A percentile compares a stretch with the other conserved stretches of the same genome.
phyloP scores from a whole-genome alignment of 192 early-diverging fungal species.

The Backusella luteola region DNA sequence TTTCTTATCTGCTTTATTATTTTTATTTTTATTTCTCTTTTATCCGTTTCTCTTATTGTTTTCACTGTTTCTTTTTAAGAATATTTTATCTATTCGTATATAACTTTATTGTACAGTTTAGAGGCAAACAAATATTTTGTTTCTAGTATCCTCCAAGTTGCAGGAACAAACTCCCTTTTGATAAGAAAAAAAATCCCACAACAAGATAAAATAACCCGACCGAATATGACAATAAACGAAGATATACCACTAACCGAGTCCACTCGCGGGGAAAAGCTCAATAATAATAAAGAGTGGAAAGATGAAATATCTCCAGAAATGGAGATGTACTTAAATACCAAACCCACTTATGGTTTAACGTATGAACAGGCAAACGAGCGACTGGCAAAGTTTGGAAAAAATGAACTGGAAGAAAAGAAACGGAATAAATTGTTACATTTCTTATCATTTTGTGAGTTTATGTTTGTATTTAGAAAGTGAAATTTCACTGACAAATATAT shows the following conservation, averaged over 20 bases:
- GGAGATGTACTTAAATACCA: slow-evolving; percentile 57
- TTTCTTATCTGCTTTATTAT: neutral
- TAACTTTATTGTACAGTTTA: neutral
- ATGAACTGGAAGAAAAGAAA: slow-evolving; percentile 49
- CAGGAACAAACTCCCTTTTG: neutral
- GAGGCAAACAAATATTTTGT: neutral
- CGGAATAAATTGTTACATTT: slow-evolving; percentile 46
- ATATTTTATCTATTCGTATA: neutral
- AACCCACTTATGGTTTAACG: slow-evolving; percentile 62
- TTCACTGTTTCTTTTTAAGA: neutral
- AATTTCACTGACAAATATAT: slow-evolving; percentile 14
- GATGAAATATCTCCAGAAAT: slow-evolving; percentile 50
- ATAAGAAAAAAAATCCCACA: neutral
- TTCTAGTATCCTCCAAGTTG: neutral
- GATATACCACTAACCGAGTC: slow-evolving; percentile 16
- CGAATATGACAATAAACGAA: slow-evolving; percentile 3
- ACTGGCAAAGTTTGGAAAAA: slow-evolving; percentile 56
- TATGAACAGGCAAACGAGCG: slow-evolving; percentile 51
- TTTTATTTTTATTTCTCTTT: neutral
- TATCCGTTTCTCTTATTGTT: neutral
- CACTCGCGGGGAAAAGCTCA: neutral
- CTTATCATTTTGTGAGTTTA: slow-evolving; percentile 40
- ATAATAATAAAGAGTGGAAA: slow-evolving; percentile 22
- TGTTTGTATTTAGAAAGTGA: slow-evolving; percentile 21
- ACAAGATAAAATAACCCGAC: neutral